Evolutionary conservation across 169 alveolate species (phyloP), one percentile per base, ranked within the genome.

Genomic region (Plasmodium yoelii): DNA sequence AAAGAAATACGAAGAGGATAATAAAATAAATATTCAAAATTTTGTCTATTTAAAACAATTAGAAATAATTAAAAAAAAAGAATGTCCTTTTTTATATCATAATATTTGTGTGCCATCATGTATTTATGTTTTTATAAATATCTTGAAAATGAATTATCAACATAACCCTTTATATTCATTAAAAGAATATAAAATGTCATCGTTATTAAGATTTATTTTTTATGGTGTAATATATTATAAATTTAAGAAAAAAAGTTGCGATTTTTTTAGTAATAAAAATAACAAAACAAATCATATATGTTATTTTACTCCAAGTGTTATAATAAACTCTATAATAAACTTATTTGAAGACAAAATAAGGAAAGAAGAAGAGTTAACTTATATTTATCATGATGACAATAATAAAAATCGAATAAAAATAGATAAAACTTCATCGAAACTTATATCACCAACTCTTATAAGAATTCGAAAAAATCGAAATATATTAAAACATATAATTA

Each of bases 51-150:
- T 77, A 77, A 77, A 63, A 64, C 88, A 77, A 44, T 63, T 77
- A 26, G 88, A 77, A n/a, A 56, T 77, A 56, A 22, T 64, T 47
- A 53, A 46, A 64, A 77, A 77, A 59, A 53, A 15, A 7, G 51
- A 47, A 1, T 18, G 18, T 5, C 42, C 42, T 4, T 28, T 77
- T 34, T 39, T 42, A 1, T 69, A 64, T 65, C 19, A 77, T 57
- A 77, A 63, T 42, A 77, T 77, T 22, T 77, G 88, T 51, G 75
- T 77, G 6, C 88, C 88, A 1, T 77, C 88, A 15, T 77, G 88
- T 46, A 75, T 77, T 12, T 64, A 77, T 39, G 51, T 47, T 63
- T 77, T 77, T 63, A 64, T 56, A 64, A 77, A 77, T 77, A 46
- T 77, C 56, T 46, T 77, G 53, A 77, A 77, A 56, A 63, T 77